These are phyloP conservation scores for Skeletonema grethae DNA, from an alignment of 108 stramenopile species.

Conservation along the genomic window DNA sequence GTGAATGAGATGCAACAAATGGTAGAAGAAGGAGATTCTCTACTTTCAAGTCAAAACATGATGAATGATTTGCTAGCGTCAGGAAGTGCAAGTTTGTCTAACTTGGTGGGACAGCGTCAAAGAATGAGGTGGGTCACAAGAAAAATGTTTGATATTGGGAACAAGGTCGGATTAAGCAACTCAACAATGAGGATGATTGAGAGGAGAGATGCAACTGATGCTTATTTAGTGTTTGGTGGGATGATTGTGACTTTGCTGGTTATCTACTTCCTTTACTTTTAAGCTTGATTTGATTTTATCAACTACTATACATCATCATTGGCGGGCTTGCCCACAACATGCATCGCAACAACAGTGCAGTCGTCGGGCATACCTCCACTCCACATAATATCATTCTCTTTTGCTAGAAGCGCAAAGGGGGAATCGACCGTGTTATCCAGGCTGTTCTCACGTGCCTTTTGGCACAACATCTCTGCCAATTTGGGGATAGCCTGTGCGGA, in stretches of 20 bases:
- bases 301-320: conserved; percentile 11
- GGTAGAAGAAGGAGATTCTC: conserved; percentile 71
- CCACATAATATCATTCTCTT: conserved; percentile 99
- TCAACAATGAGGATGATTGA: conserved; percentile 88
- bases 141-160: conserved; percentile 72
- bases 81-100: conserved; percentile 63
- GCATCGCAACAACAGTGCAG: conserved; percentile 88
- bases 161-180: conserved; percentile 73
- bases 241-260: conserved; percentile 76
- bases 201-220: conserved; percentile 86
- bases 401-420: conserved; percentile 95
- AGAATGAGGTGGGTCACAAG: conserved; percentile 68
- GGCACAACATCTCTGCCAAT: conserved; percentile 57
- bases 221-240: conserved; percentile 82
- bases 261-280: conserved; percentile 81
- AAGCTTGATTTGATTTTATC: neutral
- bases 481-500: conserved; percentile 50
- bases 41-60: conserved; percentile 65
- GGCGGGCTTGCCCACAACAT: conserved; percentile 72
- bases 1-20: conserved; percentile 67
- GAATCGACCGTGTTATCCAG: conserved; percentile 81
- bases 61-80: conserved; percentile 68
- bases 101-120: conserved; percentile 67
- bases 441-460: conserved; percentile 82
- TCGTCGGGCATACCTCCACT: conserved; percentile 97